Conservation (phyloP, 1,284 basidiomycete species). For the Cystobasidium sp. region DNA sequence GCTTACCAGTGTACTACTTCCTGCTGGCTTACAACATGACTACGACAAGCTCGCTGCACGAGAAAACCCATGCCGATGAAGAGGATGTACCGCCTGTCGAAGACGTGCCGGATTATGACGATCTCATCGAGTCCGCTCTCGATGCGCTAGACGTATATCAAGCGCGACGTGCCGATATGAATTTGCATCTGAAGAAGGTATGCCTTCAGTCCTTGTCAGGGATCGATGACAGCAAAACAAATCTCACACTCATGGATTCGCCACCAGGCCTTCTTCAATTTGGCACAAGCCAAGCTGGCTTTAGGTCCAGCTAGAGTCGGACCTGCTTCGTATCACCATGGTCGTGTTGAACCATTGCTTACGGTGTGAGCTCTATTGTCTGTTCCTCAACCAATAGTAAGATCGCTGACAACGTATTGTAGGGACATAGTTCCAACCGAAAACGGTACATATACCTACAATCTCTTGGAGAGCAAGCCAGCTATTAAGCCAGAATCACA, state of each 20-base stretch:
- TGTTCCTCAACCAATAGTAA: too few relatives aligned
- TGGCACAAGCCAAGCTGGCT: constrained; percentile 49
- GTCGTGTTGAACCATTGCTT: constrained; percentile 16
- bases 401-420: neutral
- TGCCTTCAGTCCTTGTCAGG: neutral
- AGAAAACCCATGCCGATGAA: constrained; percentile 3
- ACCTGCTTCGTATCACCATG: constrained; percentile 43
- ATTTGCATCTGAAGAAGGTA: constrained; percentile 46
- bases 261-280: constrained; percentile 47
- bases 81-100: neutral
- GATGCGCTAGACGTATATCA: constrained; percentile 46
- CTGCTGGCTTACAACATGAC: neutral
- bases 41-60: constrained; percentile 1
- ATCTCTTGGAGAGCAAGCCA: constrained; percentile 18
- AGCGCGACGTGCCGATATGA: constrained; percentile 20
- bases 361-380: constrained; percentile 44
- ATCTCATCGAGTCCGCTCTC: constrained; percentile 47
- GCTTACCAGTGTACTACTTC: neutral
- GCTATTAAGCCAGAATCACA: neutral
- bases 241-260: neutral
- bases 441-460: constrained; percentile 4
- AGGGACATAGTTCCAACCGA: constrained; percentile 9
- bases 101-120: constrained; percentile 42
- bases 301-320: constrained; percentile 45
- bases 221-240: neutral